Percentiles rank a stretch among this genome's conserved stretches.
phyloP scores from a whole-genome alignment of 2,329 filamentous ascomycete genomes.

The Botrytis galanthina region DNA sequence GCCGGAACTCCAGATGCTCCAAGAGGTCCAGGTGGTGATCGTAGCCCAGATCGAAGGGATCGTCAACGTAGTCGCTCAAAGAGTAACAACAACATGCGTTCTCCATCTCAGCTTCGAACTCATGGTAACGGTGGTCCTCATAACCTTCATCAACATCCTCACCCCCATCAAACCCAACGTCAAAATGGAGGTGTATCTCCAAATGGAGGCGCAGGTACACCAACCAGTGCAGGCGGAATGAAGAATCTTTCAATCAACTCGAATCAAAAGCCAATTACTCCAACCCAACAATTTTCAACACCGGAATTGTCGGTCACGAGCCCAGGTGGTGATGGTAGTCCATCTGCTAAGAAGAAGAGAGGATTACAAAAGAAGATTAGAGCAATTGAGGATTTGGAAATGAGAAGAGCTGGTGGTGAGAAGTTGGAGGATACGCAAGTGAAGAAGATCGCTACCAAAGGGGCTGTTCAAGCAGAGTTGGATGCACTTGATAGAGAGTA shows the following conservation, averaged over 20 bases:
- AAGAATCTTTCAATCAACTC: slow-evolving; percentile 39
- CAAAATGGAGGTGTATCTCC: slow-evolving; percentile 5
- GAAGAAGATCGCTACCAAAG: slow-evolving; percentile 94
- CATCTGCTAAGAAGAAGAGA: slow-evolving; percentile 92
- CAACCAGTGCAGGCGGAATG: slow-evolving; percentile 24
- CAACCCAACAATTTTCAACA: slow-evolving; percentile 33
- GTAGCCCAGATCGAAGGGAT: slow-evolving; percentile 48
- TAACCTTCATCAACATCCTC: slow-evolving; percentile 29
- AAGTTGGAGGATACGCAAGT: slow-evolving; percentile 98
- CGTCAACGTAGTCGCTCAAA: slow-evolving; percentile 54
- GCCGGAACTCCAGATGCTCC: slow-evolving; percentile 30
- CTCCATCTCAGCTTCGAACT: slow-evolving; percentile 45
- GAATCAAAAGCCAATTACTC: slow-evolving; percentile 11
- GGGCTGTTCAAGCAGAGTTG: slow-evolving; percentile 79
- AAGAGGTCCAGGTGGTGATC: slow-evolving; percentile 32
- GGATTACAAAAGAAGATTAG: slow-evolving; percentile 95
- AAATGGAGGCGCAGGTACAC: slow-evolving; percentile 15
- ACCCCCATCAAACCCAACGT: slow-evolving; percentile 19
- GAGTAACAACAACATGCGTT: slow-evolving; percentile 44
- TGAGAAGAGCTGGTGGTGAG: slow-evolving; percentile 90
- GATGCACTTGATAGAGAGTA: slow-evolving; percentile 43
- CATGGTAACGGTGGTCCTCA: slow-evolving; percentile 48
- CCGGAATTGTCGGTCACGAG: slow-evolving; percentile 54
- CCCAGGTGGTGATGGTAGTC: slow-evolving; percentile 53
- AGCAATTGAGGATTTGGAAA: slow-evolving; percentile 96